Evolutionary conservation across 2,329 filamentous ascomycete species (phyloP).

Genomic region (Hysterium pulicare): DNA sequence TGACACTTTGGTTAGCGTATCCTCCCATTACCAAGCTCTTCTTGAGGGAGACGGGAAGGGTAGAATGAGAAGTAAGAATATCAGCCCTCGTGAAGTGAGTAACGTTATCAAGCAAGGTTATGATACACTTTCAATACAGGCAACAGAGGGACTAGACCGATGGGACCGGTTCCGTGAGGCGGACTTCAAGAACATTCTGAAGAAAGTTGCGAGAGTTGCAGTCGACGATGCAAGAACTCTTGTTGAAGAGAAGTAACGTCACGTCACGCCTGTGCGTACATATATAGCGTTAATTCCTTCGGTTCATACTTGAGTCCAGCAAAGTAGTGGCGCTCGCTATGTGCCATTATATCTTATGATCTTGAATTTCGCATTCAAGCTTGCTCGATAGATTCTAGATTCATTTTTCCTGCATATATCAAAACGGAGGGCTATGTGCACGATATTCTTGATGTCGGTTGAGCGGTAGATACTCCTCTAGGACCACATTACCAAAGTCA

Average conservation of each 20-base stretch:
- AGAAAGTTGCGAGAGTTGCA: slow-evolving; percentile 77
- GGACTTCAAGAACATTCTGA: slow-evolving; percentile 78
- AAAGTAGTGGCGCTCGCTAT: no score
- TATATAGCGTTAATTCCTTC: no score
- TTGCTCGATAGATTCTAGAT: no score
- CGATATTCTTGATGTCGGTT: no score
- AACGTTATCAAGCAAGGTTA: slow-evolving; percentile 95
- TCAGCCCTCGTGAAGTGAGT: slow-evolving; percentile 80
- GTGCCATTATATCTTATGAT: no score
- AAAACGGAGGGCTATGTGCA: no score
- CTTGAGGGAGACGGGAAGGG: slow-evolving; percentile 59
- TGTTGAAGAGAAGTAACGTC: slow-evolving; percentile 28
- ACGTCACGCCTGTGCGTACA: no score
- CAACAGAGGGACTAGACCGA: slow-evolving; percentile 78
- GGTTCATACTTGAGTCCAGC: no score
- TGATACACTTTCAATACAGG: slow-evolving; percentile 87
- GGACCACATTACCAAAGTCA: no score
- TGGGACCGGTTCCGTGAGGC: slow-evolving; percentile 87
- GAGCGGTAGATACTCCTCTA: no score
- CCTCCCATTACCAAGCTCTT: slow-evolving; percentile 80
- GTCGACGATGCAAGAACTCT: slow-evolving; percentile 65
- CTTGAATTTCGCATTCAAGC: no score
- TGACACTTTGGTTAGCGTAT: slow-evolving; percentile 77
- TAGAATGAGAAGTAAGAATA: slow-evolving; percentile 56
- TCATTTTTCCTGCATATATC: no score